These are phyloP conservation scores for Vachellia pachyceras DNA, from an alignment of 306 rosid genomes.

Conservation along the genomic window DNA sequence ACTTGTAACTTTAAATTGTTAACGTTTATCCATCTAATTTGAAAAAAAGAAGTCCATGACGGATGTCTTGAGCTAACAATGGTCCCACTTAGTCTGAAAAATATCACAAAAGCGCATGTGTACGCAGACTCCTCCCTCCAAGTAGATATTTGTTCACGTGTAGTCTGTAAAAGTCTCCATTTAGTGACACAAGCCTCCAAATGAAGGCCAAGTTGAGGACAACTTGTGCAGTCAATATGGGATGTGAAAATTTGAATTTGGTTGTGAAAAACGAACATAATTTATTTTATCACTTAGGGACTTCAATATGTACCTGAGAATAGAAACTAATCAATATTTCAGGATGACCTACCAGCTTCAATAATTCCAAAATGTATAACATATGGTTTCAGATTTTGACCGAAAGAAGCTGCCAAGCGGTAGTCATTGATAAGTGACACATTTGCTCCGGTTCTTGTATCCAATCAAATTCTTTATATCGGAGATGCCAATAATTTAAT, in stretches of 20 bases:
- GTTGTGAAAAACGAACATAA: not conserved
- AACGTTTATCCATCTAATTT: no score
- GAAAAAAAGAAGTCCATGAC: no score
- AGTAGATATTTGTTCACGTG: constrained; percentile 2
- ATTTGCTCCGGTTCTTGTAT: not conserved
- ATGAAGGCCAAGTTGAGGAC: not conserved
- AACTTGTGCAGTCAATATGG: not conserved
- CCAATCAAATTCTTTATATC: not conserved
- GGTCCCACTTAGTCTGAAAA: not conserved
- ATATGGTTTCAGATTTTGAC: not conserved
- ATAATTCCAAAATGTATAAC: not conserved
- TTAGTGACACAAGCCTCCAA: not conserved
- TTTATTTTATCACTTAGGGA: not conserved
- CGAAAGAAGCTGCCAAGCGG: not conserved
- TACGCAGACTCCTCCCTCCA: not conserved
- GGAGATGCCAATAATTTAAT: not conserved
- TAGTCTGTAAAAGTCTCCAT: not conserved
- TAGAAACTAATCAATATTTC: not conserved
- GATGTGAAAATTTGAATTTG: not conserved
- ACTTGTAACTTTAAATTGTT: no score
- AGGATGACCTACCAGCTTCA: not conserved
- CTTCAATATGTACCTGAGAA: not conserved
- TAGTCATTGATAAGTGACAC: no score
- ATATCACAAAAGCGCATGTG: no score
- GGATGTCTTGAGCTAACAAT: not conserved